Evolutionary conservation across 352 stramenopile genomes (phyloP).

Genomic region (Phytophthora pistaciae): DNA sequence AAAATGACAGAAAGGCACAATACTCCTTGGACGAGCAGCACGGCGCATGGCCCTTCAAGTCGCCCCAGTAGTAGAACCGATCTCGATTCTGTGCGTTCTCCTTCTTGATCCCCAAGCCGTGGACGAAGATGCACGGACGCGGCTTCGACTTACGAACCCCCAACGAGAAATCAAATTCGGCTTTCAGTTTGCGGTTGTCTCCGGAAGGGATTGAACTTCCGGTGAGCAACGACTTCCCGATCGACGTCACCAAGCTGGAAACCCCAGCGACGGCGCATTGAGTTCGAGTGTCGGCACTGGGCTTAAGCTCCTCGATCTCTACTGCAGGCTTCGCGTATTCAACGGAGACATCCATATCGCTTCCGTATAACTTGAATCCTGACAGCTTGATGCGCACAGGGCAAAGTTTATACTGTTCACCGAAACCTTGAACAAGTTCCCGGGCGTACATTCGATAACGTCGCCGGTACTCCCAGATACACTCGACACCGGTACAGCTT

Average conservation of each 20-base stretch:
- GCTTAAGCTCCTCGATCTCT: neutral
- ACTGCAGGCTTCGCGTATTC: slow-evolving; percentile 11
- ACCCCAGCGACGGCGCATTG: too few species aligned
- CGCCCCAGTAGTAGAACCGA: slow-evolving; percentile 29
- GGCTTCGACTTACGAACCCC: slow-evolving; percentile 17
- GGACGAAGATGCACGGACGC: slow-evolving; percentile 26
- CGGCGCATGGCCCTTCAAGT: slow-evolving; percentile 20
- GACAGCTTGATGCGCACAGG: neutral
- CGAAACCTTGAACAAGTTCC: slow-evolving; percentile 6
- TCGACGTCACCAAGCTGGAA: neutral
- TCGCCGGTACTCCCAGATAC: too few species aligned
- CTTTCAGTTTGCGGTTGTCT: slow-evolving; percentile 7
- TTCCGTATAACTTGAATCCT: slow-evolving; percentile 26
- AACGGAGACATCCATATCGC: slow-evolving; percentile 27
- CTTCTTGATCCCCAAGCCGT: slow-evolving; percentile 16
- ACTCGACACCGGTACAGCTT: neutral
- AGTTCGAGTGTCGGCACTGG: neutral
- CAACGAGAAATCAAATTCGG: slow-evolving; percentile 12
- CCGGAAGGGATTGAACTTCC: neutral
- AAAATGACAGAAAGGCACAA: too few species aligned
- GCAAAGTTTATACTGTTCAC: slow-evolving; percentile 12
- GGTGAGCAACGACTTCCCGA: slow-evolving; percentile 10
- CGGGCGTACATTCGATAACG: neutral
- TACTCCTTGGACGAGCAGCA: slow-evolving; percentile 32
- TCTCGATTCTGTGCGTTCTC: slow-evolving; percentile 26